Percentiles rank a stretch among this genome's conserved stretches.
Evolutionary conservation across 345 rosid species (phyloP).

Genomic region (Euphorbia pulcherrima): DNA sequence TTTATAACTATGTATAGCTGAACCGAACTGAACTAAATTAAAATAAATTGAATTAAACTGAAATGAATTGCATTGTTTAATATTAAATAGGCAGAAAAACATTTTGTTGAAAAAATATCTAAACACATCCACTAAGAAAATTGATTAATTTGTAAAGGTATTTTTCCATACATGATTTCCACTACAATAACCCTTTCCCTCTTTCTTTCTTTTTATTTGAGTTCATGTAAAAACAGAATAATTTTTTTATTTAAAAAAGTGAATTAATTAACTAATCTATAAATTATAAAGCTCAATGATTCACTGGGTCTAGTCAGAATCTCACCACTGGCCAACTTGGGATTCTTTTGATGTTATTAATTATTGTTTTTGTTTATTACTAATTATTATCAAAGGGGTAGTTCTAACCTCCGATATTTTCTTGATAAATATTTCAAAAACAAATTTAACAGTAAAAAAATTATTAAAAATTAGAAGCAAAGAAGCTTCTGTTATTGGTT

Average conservation of each 20-base stretch:
- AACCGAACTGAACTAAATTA: too few species aligned
- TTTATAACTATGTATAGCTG: too few species aligned
- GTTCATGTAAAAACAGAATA: too few species aligned
- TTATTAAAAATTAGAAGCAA: not conserved
- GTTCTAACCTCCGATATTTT: conserved; percentile 35
- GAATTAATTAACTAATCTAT: not conserved
- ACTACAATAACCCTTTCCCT: conserved; percentile 19
- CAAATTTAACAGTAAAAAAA: conserved; percentile 13
- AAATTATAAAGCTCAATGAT: conserved; percentile 30
- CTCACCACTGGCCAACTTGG: conserved; percentile 56
- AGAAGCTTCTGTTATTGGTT: conserved; percentile 40
- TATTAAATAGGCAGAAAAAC: too few species aligned
- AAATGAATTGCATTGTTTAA: too few species aligned
- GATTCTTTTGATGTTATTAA: conserved; percentile 49
- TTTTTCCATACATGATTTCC: conserved; percentile 50
- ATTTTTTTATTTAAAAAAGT: conserved; percentile 6
- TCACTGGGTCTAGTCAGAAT: conserved; percentile 54
- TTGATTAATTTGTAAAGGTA: conserved; percentile 20
- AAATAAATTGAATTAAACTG: too few species aligned
- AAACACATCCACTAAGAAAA: too few species aligned
- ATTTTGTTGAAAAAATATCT: too few species aligned
- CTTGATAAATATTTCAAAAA: conserved; percentile 22
- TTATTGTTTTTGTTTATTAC: too few species aligned
- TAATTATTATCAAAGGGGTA: conserved; percentile 19
- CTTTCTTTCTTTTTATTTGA: not conserved